phyloP scores from a whole-genome alignment of 2,329 filamentous ascomycete genomes.

The Seiridium cupressi region DNA sequence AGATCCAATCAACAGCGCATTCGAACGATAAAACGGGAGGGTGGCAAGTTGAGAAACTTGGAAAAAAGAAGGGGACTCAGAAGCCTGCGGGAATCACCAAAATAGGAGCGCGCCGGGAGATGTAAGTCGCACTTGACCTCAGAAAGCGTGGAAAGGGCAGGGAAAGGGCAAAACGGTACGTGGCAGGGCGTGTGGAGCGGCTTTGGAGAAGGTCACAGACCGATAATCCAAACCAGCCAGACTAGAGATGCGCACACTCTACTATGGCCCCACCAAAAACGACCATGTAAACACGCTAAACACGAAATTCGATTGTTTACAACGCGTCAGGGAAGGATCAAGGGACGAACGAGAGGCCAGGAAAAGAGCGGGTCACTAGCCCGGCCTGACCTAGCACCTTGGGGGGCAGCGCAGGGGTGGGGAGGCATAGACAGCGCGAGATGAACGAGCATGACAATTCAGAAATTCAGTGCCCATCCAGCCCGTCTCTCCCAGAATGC shows the following conservation, averaged over 20 bases:
- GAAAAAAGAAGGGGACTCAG: constrained; percentile 5
- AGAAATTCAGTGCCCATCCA: background rate
- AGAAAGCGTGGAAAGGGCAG: background rate
- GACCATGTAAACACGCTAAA: constrained; percentile 1
- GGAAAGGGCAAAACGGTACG: background rate
- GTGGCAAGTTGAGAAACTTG: constrained; percentile 7
- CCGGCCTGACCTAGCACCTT: background rate
- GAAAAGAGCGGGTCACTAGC: background rate
- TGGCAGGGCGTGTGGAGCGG: background rate
- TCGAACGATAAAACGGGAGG: background rate
- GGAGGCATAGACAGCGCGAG: background rate
- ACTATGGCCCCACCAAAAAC: background rate
- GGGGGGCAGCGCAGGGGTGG: too few species aligned
- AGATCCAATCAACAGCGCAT: background rate
- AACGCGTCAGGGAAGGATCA: background rate
- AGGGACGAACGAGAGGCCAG: background rate
- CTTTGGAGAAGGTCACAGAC: background rate
- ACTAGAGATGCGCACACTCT: constrained; percentile 5
- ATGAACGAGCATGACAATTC: background rate
- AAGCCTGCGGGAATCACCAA: background rate
- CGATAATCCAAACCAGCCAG: background rate
- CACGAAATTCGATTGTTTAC: too few species aligned
- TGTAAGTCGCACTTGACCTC: background rate
- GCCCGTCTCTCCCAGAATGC: background rate
- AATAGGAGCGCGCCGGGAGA: background rate